Evolutionary conservation across 2,329 filamentous ascomycete genomes (phyloP), one percentile per base, ranked within the genome.

Genomic region (Biscogniauxia mediterranea): DNA sequence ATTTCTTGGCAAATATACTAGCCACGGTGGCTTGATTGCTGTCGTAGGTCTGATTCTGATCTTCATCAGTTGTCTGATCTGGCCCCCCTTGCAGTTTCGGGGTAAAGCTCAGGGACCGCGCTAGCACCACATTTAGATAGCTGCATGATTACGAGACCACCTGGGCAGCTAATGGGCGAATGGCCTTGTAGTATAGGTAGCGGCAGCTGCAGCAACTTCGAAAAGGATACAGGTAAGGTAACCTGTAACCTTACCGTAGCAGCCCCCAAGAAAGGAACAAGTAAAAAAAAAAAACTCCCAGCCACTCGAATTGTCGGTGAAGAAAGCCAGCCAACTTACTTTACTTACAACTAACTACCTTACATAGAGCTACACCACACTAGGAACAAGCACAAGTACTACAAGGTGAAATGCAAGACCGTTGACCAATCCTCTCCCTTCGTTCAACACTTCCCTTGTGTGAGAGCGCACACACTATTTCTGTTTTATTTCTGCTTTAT

Each of bases 261-360:
- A 20, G 17, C 28, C 52, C 49, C 19, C 20, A 53, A 49, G 13
- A n/a, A 17, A 59, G 19, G 54, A 55, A 32, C 28, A 32, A 9
- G 28, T 4, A 32, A 9, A 32, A 32, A 32, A 32, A 32, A 32
- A 32, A 13, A 5, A 9, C 2, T 32, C 7, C 72, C 72, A 74
- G 72, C 72, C 72, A 70, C 72, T 71, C 63, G 59, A 74, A 74
- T 74, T 74, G 70, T 74, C 72, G 71, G 71, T 74, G 71, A 73
- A 64, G 28, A 32, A 32, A 57, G 59, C 66, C 58, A 46, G 38
- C 7, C 7, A 32, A 2, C 11, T 32, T 32, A 32, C 28, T 32
- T 13, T 32, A 32, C 28, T 32, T 32, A 32, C 11, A 32, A 2
- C 28, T 9, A 9, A 32, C 23, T 23, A 23, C 23, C 23, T 23